Conservation (phyloP, 1,139 yeast genomes). For the Taiozyma onychis region DNA sequence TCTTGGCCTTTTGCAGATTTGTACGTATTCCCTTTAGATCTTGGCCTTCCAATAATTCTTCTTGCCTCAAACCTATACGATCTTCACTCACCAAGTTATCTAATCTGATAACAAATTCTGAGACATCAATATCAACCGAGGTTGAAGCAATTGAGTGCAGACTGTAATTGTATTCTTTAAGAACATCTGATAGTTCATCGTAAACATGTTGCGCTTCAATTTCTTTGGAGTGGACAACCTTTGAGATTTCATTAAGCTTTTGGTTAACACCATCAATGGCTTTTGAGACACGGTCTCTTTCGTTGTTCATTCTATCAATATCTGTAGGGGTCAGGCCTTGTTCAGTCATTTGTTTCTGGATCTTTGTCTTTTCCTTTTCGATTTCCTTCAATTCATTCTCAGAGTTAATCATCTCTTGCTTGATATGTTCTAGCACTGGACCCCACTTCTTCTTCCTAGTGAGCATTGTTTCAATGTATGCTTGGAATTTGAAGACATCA, state of each 20-base stretch:
- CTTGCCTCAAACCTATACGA: slow-evolving; percentile 37
- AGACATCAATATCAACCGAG: slow-evolving; percentile 22
- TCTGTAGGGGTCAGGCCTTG: slow-evolving; percentile 59
- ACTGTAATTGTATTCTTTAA: slow-evolving; percentile 51
- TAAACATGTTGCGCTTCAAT: slow-evolving; percentile 40
- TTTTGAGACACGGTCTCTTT: slow-evolving; percentile 52
- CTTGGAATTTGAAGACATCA: slow-evolving; percentile 66
- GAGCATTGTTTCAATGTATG: slow-evolving; percentile 64
- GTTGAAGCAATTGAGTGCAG: slow-evolving; percentile 40
- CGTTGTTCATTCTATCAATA: slow-evolving; percentile 56
- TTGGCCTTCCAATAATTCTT: slow-evolving; percentile 31
- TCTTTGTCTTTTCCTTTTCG: slow-evolving; percentile 39
- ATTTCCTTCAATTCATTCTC: slow-evolving; percentile 39
- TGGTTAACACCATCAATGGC: slow-evolving; percentile 46
- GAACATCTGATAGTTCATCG: slow-evolving; percentile 45
- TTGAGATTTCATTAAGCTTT: slow-evolving; percentile 22
- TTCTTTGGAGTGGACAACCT: slow-evolving; percentile 41
- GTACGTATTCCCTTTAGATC: slow-evolving; percentile 24
- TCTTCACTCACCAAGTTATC: slow-evolving; percentile 28
- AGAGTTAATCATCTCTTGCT: slow-evolving; percentile 45
- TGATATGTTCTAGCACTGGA: slow-evolving; percentile 47
- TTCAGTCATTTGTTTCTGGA: slow-evolving; percentile 42
- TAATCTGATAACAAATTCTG: slow-evolving; percentile 33
- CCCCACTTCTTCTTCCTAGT: slow-evolving; percentile 63
- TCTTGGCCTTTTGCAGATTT: slow-evolving; percentile 39